phyloP scores from a whole-genome alignment of 176 grass and related monocot genomes.

The Puya raimondii region DNA sequence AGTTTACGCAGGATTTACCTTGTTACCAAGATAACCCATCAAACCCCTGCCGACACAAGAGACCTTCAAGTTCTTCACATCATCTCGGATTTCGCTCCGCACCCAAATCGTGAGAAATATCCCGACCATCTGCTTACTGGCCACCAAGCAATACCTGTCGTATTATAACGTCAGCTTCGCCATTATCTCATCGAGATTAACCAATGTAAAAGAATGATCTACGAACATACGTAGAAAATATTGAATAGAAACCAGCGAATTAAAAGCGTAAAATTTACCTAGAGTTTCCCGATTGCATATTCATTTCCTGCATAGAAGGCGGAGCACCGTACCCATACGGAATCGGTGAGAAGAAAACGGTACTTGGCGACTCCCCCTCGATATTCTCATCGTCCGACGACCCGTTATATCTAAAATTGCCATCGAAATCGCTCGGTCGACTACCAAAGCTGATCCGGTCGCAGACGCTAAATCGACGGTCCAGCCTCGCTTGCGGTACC shows the following conservation, averaged over 20 bases:
- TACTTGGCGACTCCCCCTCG: slow-evolving; percentile 69
- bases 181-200: slow-evolving; percentile 8
- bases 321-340: slow-evolving; percentile 49
- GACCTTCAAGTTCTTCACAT: slow-evolving; percentile 89
- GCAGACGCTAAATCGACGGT: slow-evolving; percentile 73
- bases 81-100: slow-evolving; percentile 67
- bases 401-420: slow-evolving; percentile 59
- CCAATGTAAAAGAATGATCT: too few species aligned
- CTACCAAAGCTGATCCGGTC: slow-evolving; percentile 76
- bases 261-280: slow-evolving; percentile 26
- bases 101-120: slow-evolving; percentile 95
- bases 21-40: slow-evolving; percentile 98
- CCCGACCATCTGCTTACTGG: slow-evolving; percentile 97
- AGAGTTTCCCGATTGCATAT: slow-evolving; percentile 29
- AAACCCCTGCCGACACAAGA: slow-evolving; percentile 94
- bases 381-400: slow-evolving; percentile 87
- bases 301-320: slow-evolving; percentile 32
- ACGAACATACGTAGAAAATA: too few species aligned
- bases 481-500: slow-evolving; percentile 55
- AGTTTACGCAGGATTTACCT: slow-evolving; percentile 31
- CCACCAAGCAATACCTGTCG: slow-evolving; percentile 78
- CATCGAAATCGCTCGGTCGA: slow-evolving; percentile 70
- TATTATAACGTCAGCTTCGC: slow-evolving; percentile 9
- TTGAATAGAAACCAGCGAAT: too few species aligned
- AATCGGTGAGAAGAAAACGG: slow-evolving; percentile 64